Conservation (phyloP, 192 early-diverging fungal species). For the Umbelopsis sp. region DNA sequence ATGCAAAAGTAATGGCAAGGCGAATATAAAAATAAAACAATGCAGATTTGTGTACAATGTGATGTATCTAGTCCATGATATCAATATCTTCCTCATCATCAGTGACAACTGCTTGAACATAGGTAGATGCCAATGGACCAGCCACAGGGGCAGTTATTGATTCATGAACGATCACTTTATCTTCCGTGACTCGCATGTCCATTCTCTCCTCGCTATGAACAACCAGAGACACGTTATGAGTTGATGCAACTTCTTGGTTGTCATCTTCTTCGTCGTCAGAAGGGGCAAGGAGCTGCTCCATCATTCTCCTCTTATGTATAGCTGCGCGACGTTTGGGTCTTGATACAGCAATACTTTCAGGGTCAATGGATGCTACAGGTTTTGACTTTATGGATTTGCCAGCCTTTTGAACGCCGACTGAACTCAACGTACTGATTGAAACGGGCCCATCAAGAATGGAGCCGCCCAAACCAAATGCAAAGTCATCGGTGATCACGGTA, state of each 20-base stretch:
- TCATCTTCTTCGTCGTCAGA: slow-evolving; percentile 30
- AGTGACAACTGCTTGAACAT: slow-evolving; percentile 6
- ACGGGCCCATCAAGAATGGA: background rate
- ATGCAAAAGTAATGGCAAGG: background rate
- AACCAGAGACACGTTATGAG: slow-evolving; percentile 1
- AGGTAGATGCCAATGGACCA: slow-evolving; percentile 11
- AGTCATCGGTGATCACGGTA: background rate
- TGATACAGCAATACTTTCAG: slow-evolving; percentile 31
- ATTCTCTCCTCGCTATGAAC: slow-evolving; percentile 37
- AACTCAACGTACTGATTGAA: slow-evolving; percentile 5
- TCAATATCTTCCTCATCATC: slow-evolving; percentile 46
- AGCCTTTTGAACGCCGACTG: background rate
- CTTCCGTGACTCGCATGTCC: slow-evolving; percentile 36
- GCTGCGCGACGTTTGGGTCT: slow-evolving; percentile 37
- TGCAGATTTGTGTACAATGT: slow-evolving; percentile 12
- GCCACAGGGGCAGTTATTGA: background rate
- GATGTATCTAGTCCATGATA: slow-evolving; percentile 37
- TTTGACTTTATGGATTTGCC: background rate
- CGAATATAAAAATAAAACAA: background rate
- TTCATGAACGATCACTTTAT: slow-evolving; percentile 37
- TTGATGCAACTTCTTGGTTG: slow-evolving; percentile 19
- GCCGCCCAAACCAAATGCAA: slow-evolving; percentile 1
- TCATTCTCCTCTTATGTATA: slow-evolving; percentile 41
- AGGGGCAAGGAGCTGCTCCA: slow-evolving; percentile 39
- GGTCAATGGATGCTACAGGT: slow-evolving; percentile 20